These are phyloP conservation scores for Tetradesmus lagerheimii DNA, from an alignment of 139 green algal genomes.

Conservation along the genomic window DNA sequence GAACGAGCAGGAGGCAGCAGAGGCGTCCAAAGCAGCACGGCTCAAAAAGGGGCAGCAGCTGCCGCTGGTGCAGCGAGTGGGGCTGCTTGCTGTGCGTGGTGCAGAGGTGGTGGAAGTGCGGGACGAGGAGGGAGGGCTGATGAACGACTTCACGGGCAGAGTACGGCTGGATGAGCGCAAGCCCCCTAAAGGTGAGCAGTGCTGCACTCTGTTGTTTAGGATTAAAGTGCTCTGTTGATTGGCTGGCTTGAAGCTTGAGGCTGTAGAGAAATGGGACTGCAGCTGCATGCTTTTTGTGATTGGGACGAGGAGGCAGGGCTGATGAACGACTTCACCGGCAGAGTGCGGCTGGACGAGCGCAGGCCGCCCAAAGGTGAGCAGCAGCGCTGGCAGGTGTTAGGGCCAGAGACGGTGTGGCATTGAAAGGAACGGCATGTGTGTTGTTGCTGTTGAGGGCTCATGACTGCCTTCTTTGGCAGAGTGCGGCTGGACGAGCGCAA, in stretches of 20 bases:
- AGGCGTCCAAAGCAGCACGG: slow-evolving; percentile 27
- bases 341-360: slow-evolving; percentile 77
- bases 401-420: too few relatives aligned
- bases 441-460: too few relatives aligned
- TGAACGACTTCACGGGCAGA: slow-evolving; percentile 97
- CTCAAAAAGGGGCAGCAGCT: neutral
- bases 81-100: slow-evolving; percentile 45
- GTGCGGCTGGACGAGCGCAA: slow-evolving; percentile 78
- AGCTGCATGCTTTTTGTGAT: too few relatives aligned
- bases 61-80: slow-evolving; percentile 7
- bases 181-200: slow-evolving; percentile 48
- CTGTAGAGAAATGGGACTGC: too few relatives aligned
- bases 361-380: slow-evolving; percentile 56
- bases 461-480: slow-evolving; percentile 95
- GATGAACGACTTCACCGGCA: slow-evolving; percentile 97
- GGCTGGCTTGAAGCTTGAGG: too few relatives aligned
- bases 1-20: slow-evolving; percentile 28
- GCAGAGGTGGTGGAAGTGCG: slow-evolving; percentile 54
- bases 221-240: too few relatives aligned
- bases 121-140: slow-evolving; percentile 69
- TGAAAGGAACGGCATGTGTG: too few relatives aligned
- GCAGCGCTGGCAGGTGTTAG: too few relatives aligned
- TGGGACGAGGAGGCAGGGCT: slow-evolving; percentile 64
- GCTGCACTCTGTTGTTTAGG: too few relatives aligned
- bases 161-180: slow-evolving; percentile 78